These are phyloP conservation scores for Talaromyces sp. DNA, from an alignment of 2,329 filamentous ascomycete species.

Conservation along the genomic window DNA sequence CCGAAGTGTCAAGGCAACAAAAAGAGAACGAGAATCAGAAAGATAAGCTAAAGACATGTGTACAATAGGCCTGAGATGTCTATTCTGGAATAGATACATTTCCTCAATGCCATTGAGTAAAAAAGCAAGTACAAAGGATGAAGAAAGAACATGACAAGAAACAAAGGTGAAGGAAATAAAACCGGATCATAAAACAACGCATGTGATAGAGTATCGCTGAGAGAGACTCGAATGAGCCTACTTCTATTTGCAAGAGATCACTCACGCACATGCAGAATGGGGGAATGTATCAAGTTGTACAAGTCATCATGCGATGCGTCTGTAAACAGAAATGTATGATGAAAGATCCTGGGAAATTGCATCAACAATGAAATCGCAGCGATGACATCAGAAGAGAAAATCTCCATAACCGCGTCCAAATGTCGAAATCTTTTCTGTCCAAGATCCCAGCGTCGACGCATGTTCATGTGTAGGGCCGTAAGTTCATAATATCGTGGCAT, in stretches of 20 bases:
- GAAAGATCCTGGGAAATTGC: slow-evolving; percentile 7
- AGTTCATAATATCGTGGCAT: slow-evolving; percentile 38
- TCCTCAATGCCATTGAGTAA: not conserved
- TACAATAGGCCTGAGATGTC: slow-evolving; percentile 7
- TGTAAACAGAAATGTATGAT: slow-evolving; percentile 17
- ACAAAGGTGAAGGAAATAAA: slow-evolving; percentile 1
- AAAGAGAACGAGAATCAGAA: not conserved
- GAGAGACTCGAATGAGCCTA: slow-evolving; percentile 6
- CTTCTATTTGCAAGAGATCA: slow-evolving; percentile 6
- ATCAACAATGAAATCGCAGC: slow-evolving; percentile 17
- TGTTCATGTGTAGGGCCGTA: slow-evolving; percentile 21
- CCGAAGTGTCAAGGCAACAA: slow-evolving; percentile 2
- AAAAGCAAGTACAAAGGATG: not conserved
- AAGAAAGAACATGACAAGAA: slow-evolving; percentile 4
- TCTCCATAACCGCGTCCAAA: slow-evolving; percentile 11
- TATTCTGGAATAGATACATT: not conserved
- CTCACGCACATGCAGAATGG: slow-evolving; percentile 24
- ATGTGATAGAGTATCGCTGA: slow-evolving; percentile 9
- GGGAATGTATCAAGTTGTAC: slow-evolving; percentile 25
- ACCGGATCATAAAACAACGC: slow-evolving; percentile 13
- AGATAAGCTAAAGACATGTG: not conserved
- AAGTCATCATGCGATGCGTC: slow-evolving; percentile 21
- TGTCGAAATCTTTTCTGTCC: slow-evolving; percentile 15
- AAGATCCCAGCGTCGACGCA: slow-evolving; percentile 18
- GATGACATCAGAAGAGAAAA: not conserved